Percentiles rank a stretch among this genome's conserved stretches.
phyloP scores from a whole-genome alignment of 805 yeast species.

The Metschnikowia lochheadii region DNA sequence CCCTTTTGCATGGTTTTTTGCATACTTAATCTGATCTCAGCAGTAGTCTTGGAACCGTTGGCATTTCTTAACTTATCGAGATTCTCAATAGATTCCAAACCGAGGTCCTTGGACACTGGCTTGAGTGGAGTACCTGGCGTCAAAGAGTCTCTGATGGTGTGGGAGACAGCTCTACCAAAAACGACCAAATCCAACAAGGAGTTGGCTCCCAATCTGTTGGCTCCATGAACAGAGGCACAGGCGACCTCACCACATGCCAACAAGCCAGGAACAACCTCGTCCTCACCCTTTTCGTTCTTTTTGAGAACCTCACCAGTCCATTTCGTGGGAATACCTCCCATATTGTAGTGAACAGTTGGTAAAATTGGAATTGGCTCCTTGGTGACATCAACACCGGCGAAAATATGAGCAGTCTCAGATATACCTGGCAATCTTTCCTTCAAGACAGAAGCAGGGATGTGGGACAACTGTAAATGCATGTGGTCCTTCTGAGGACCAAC shows the following conservation, averaged over 20 bases:
- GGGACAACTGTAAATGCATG: conserved; percentile 89
- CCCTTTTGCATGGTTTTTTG: conserved; percentile 95
- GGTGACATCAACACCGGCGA: conserved; percentile 99
- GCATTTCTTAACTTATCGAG: conserved; percentile 87
- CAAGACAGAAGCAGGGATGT: conserved; percentile 85
- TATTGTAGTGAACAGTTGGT: conserved; percentile 98
- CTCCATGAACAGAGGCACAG: conserved; percentile 99
- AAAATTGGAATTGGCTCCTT: conserved; percentile 98
- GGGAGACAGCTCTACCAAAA: conserved; percentile 97
- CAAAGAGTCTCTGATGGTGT: conserved; percentile 79
- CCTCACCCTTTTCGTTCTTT: conserved; percentile 81
- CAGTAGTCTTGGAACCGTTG: conserved; percentile 74
- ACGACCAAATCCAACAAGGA: conserved; percentile 94
- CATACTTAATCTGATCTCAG: conserved; percentile 87
- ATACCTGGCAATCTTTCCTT: conserved; percentile 98
- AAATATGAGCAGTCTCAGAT: conserved; percentile 96
- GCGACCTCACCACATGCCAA: conserved; percentile 99
- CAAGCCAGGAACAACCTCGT: conserved; percentile 86
- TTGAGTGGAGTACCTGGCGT: conserved; percentile 86
- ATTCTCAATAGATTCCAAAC: conserved; percentile 85
- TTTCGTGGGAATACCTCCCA: conserved; percentile 99
- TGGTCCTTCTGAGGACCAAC: conserved; percentile 96
- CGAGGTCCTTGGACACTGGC: conserved; percentile 80
- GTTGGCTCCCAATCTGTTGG: conserved; percentile 98
- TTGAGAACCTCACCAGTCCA: conserved; percentile 94